These are phyloP conservation scores for bread wheat (Triticum aestivum) DNA, from an alignment of 176 grass and related monocot species.

Conservation along the genomic window DNA sequence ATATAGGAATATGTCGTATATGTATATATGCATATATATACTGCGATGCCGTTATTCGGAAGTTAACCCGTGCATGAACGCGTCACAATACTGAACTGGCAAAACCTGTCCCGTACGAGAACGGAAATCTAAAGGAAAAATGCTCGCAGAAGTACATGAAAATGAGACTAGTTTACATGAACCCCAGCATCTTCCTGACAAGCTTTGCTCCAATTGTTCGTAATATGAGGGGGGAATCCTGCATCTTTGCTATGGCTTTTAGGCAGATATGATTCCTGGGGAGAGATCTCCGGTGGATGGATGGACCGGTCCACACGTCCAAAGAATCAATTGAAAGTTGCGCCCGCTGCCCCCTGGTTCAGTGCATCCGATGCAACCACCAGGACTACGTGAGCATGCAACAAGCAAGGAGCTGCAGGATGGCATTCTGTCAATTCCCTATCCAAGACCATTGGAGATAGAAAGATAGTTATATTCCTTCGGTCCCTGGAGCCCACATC, in stretches of 20 bases:
- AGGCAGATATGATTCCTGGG: conserved; percentile 45
- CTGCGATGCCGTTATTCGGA: neutral
- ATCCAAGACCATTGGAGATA: conserved; percentile 54
- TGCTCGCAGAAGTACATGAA: conserved; percentile 6
- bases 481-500: conserved; percentile 34
- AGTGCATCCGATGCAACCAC: conserved; percentile 24
- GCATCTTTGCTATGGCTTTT: conserved; percentile 32
- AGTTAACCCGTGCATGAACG: neutral
- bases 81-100: neutral
- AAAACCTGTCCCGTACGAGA: neutral
- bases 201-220: conserved; percentile 20
- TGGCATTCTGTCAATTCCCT: conserved; percentile 36
- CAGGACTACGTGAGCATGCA: conserved; percentile 24
- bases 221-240: conserved; percentile 51
- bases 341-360: neutral
- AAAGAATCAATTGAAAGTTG: conserved; percentile 39
- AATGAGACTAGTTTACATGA: neutral
- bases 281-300: conserved; percentile 25
- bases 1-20: neutral
- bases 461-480: conserved; percentile 40
- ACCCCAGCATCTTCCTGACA: conserved; percentile 34
- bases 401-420: conserved; percentile 17
- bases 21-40: neutral
- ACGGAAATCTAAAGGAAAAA: conserved; percentile 10
- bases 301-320: neutral